phyloP scores from a whole-genome alignment of 805 yeast genomes.

The Tetrapisispora pingtungensis region DNA sequence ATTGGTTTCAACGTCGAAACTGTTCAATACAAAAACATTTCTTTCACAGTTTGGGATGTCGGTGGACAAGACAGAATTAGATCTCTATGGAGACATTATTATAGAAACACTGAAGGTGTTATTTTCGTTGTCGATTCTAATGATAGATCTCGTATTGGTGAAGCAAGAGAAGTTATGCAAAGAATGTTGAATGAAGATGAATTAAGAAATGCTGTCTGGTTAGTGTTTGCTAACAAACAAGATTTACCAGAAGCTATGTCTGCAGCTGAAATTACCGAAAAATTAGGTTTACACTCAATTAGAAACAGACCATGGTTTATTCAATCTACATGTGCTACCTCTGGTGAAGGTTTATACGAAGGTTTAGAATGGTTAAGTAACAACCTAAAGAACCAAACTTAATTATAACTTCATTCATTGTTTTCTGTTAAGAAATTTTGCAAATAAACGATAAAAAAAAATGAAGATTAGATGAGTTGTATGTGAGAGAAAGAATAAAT shows the following conservation, averaged over 20 bases:
- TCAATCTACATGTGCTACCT: constrained; percentile 97
- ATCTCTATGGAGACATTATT: constrained; percentile 98
- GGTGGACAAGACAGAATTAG: constrained; percentile 99
- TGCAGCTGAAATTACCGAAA: constrained; percentile 97
- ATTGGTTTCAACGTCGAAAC: constrained; percentile 97
- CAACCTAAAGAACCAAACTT: constrained; percentile 63
- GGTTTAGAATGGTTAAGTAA: constrained; percentile 96
- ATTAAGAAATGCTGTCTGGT: constrained; percentile 88
- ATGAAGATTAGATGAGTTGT: no score
- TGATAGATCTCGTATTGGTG: constrained; percentile 95
- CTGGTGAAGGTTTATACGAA: constrained; percentile 97
- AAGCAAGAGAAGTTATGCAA: constrained; percentile 96
- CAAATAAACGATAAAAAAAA: no score
- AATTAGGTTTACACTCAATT: constrained; percentile 90
- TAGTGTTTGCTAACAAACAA: constrained; percentile 96
- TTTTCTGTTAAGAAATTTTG: no score
- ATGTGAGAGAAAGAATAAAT: no score
- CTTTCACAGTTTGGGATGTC: constrained; percentile 97
- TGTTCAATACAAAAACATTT: constrained; percentile 92
- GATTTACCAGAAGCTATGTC: constrained; percentile 98
- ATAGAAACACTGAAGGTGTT: constrained; percentile 97
- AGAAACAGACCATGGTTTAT: constrained; percentile 99
- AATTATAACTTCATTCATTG: no score
- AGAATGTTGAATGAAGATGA: constrained; percentile 98
- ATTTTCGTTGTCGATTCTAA: constrained; percentile 96